Evolutionary conservation across 2,329 filamentous ascomycete species (phyloP), one percentile per base, ranked within the genome.

Genomic region (Diaporthe citri): DNA sequence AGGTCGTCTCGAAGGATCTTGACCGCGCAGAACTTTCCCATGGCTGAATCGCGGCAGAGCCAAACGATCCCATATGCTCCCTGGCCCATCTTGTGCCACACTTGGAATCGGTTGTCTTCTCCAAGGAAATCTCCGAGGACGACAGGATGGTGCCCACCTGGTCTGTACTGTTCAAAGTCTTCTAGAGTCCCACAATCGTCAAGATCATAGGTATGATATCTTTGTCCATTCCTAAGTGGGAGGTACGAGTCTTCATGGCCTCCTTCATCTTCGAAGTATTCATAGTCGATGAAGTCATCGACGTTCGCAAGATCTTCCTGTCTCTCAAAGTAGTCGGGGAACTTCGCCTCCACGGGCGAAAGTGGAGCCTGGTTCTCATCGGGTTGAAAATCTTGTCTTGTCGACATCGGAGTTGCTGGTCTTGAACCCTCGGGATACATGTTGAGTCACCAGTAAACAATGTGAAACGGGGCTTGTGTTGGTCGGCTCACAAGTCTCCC

Each of bases 11-110:
- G 60, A 3, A 66, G 43, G 5, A 66, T 25, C 60, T 66, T 66
- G 20, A 66, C 43, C 0, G 60, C 60, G 13, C 60, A 51, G 20
- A 66, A 66, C 12, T n/a, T 34, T 3, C 28, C 60, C 3, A 10
- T 4, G 22, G 15, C 8, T 12, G n/a, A 2, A 51, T 66, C 60
- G 2, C 12, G 5, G 28, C 60, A 66, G 1, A 66, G 60, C 60
- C 60, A 66, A 3, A 66, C 46, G 6, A 66, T 28, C 0, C 60
- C 60, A 48, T 48, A 66, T 25, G 43, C 15, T 4, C 60, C 60
- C 8, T 66, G 60, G 2, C 60, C 60, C 60, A 66, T 6, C 4
- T 66, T 66, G 31, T 66, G 60, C 60, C 60, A 66, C 28, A 66
- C 60, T 15, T 66, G 43, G 6, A 66, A 66, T 0, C 60, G 41